Base-by-base conservation (phyloP, 106 monocot species). In the Phalaenopsis aphrodite region DNA sequence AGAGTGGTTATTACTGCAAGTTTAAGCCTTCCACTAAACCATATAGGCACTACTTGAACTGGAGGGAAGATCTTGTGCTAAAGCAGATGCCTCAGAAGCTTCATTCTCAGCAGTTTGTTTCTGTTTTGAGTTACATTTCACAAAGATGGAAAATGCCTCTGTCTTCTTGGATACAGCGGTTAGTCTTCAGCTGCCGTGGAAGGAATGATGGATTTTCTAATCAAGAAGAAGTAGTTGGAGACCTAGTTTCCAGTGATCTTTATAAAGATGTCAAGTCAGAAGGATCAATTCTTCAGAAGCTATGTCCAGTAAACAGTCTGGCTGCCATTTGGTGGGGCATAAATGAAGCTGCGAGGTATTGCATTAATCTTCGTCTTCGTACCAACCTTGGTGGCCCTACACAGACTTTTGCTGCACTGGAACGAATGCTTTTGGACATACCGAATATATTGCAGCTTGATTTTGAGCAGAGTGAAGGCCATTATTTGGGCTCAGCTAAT, bases 341-440 rank as follows among this genome's bases (percentile, higher is more conserved):
- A 67, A 86, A 99, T 86, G 99, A 95, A 86, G 92, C 99, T 77
- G 92, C 99, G 58, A 85, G 95, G 66, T 78, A 89, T 79, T 89
- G 89, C 78, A 85, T 93, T 67, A 75, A 79, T 79, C 85, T 94
- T 78, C 99, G 99, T 72, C 95, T 99, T 72, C 89, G 99, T 82
- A 99, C 99, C 47, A 93, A 93, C 75, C 88, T 93, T 79, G 99
- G 99, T 83, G 93, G 99, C 18, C 93, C 99, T 1, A 83, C 98
- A 14, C 95, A 93, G 66, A 99, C 99, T 72, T 99, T 99, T 92
- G 99, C 99, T 80, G 91, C 94, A 81, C 85, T 99, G 30, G 99
- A 99, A 76, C 92, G 93, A 58, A 99, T 99, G 99, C 95, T 99
- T 84, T 83, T 95, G 57, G 99, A 95, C 55, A 79, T 95, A 73